A percentile compares a stretch with the other conserved stretches of the same genome.
These are phyloP conservation scores for Neurospora pannonica DNA, from an alignment of 495 filamentous ascomycete genomes.

Conservation along the genomic window DNA sequence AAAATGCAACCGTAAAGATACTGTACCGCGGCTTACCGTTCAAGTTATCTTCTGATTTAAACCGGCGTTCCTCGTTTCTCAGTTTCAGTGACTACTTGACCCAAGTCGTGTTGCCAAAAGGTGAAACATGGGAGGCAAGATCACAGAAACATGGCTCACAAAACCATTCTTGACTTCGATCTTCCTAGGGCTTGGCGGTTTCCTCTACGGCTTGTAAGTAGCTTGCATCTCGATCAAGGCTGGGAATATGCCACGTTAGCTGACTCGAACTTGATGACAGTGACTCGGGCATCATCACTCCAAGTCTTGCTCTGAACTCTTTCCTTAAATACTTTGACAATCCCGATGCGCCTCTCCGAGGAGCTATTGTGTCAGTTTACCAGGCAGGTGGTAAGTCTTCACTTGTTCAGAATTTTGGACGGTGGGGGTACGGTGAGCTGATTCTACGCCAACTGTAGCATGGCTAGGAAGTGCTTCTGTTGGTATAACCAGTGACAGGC, in stretches of 20 bases:
- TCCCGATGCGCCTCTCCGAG: conserved; percentile 35
- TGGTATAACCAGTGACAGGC: conserved; percentile 34
- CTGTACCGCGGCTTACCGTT: not conserved
- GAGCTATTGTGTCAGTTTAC: conserved; percentile 43
- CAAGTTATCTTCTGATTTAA: not conserved
- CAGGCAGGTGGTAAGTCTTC: conserved; percentile 21
- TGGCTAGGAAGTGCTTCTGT: conserved; percentile 42
- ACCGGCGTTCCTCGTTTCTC: not conserved
- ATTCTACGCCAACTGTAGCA: conserved; percentile 22
- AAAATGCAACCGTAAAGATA: not conserved
- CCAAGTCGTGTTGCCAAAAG: not conserved
- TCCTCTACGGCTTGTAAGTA: conserved; percentile 27
- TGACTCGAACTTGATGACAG: conserved; percentile 8
- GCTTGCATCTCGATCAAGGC: not conserved
- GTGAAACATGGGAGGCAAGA: not conserved
- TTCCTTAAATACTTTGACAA: conserved; percentile 33
- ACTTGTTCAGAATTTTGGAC: not conserved
- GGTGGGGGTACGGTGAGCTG: conserved; percentile 8
- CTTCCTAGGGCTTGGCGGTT: conserved; percentile 26
- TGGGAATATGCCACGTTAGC: not conserved
- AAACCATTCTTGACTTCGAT: conserved; percentile 25
- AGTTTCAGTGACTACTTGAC: not conserved
- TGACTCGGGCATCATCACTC: conserved; percentile 35
- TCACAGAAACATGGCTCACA: conserved; percentile 11
- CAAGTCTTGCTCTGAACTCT: conserved; percentile 32